Evolutionary conservation across 1,139 yeast species (phyloP).

Genomic region (Suhomyces maxii): DNA sequence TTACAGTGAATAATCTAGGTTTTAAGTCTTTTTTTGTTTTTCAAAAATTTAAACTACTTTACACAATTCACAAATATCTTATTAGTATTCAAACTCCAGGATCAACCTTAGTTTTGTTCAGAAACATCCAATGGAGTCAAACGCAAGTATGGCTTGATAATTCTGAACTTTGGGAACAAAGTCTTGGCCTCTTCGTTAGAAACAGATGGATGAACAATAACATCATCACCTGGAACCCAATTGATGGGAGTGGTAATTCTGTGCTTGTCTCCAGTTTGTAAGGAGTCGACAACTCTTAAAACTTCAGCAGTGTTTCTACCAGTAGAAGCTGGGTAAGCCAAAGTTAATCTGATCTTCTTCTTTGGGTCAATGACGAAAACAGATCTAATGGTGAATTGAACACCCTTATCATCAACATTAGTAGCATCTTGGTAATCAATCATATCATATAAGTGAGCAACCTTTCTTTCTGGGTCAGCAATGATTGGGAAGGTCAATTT

Average conservation of each 20-base stretch:
- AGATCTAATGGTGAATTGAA: conserved; percentile 80
- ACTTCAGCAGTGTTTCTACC: conserved; percentile 92
- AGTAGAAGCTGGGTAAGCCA: conserved; percentile 87
- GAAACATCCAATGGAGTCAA: conserved; percentile 22
- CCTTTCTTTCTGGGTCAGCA: conserved; percentile 79
- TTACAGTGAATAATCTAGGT: neutral
- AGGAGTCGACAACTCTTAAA: conserved; percentile 80
- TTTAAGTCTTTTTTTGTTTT: neutral
- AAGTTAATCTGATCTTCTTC: conserved; percentile 77
- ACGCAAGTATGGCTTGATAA: conserved; percentile 76
- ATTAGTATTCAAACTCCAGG: neutral
- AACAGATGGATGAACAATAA: conserved; percentile 83
- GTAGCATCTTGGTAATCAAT: conserved; percentile 85
- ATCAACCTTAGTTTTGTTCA: conserved; percentile 10
- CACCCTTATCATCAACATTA: conserved; percentile 62
- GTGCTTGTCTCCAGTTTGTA: conserved; percentile 75
- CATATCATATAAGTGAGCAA: conserved; percentile 85
- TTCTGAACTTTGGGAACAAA: conserved; percentile 78
- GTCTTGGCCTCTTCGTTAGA: conserved; percentile 77
- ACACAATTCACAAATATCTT: neutral
- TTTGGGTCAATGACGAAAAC: conserved; percentile 86
- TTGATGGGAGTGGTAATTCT: conserved; percentile 84
- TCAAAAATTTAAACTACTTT: too few relatives aligned
- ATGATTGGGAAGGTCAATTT: conserved; percentile 81
- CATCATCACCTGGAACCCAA: conserved; percentile 78